Base-by-base conservation (phyloP, 768 basidiomycete species). In the Boletus pseudopeckii region DNA sequence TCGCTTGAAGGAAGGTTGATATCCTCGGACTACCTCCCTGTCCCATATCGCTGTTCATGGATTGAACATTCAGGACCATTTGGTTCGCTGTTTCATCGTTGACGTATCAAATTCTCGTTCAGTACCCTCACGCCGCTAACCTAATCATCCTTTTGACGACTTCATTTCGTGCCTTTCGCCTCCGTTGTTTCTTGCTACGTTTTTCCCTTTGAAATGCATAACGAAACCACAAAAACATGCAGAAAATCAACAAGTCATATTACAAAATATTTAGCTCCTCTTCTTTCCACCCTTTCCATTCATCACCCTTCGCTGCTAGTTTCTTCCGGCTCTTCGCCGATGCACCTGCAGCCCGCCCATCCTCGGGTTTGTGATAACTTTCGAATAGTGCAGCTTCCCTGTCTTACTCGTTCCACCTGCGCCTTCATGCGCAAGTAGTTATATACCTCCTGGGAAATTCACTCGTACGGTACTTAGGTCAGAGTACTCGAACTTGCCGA, bases 361-460 rank as follows among this genome's bases (percentile, higher is more conserved):
- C 26, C 45, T 48, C 41, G 30, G 43, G 53, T 55, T 52, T 50
- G 53, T 61, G 59, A 62, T 64, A 64, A 62, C 69, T 58, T 51
- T 55, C 47, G 59, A 52, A 41, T 66, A 58, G 48, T 61, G 45
- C 53, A 58, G 42, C 41, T 61, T 60, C 56, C 50, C 64, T 59
- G 60, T 62, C 60, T 61, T 60, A 58, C 49, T 53, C 59, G 53
- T 55, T 62, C 52, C 54, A 47, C 53, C 59, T 52, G 51, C 59
- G 57, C 56, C 58, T 38, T 64, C 57, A 57, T 76, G 77, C 71
- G 76, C 77, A 77, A 75, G 76, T 81, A 79, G 74, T 68, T 71
- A 72, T 72, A 46, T 54, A 55, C 55, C 53, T 53, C 30, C 24
- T 26, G 50, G 55, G 54, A 55, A 50, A 50, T 32, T 45, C 46